Percentiles rank a stretch among this genome's conserved stretches.
phyloP scores from a whole-genome alignment of 164 flowering plant genomes.

The Tetracentron sinense region DNA sequence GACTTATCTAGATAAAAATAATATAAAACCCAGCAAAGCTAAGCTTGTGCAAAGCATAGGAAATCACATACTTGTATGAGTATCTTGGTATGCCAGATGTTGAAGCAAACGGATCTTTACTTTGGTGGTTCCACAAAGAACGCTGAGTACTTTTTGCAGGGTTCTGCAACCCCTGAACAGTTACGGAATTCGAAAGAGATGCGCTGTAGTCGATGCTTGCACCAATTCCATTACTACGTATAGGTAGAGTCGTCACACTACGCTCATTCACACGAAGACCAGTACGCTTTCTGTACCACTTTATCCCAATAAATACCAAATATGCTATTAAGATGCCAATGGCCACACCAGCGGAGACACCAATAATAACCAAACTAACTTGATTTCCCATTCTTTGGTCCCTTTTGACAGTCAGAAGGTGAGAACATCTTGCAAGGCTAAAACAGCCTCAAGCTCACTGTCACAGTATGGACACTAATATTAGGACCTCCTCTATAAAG shows the following conservation, averaged over 20 bases:
- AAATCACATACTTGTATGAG: conserved; percentile 72
- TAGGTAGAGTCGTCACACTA: conserved; percentile 51
- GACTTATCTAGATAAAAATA: too few species aligned
- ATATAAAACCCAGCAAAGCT: neutral
- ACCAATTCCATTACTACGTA: conserved; percentile 59
- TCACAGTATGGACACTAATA: conserved; percentile 1
- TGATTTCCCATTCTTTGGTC: conserved; percentile 47
- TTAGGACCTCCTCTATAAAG: neutral
- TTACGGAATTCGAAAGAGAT: conserved; percentile 47
- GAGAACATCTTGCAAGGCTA: conserved; percentile 53
- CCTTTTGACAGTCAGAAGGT: conserved; percentile 19
- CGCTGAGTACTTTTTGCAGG: conserved; percentile 29
- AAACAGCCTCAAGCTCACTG: conserved; percentile 8
- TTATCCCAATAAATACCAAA: conserved; percentile 47
- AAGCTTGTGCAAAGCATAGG: neutral
- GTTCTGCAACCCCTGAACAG: conserved; percentile 21
- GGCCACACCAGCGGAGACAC: conserved; percentile 69
- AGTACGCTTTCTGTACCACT: conserved; percentile 64
- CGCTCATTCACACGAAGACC: conserved; percentile 39
- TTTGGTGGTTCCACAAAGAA: conserved; percentile 60
- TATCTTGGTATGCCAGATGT: conserved; percentile 75
- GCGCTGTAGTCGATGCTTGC: conserved; percentile 64
- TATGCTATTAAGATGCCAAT: conserved; percentile 64
- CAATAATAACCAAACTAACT: conserved; percentile 61
- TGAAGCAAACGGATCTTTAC: conserved; percentile 57